Evolutionary conservation across 495 filamentous ascomycete species (phyloP), one percentile per base, ranked within the genome.

Genomic region (Bryoglossum gracile): DNA sequence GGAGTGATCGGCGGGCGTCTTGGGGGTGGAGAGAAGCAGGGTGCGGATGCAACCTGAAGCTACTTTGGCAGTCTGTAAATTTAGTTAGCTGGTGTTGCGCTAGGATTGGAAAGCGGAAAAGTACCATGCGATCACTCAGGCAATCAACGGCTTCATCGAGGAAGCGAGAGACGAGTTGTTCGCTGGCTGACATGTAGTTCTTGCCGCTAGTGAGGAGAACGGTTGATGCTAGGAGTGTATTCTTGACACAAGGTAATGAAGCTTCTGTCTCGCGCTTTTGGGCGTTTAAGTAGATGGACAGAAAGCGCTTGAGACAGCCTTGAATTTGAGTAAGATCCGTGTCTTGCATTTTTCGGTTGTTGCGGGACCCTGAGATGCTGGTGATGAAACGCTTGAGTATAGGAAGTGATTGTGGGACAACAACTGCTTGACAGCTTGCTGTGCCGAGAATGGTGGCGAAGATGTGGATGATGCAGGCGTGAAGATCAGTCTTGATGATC

Each of bases 381-480:
- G 77, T 74, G 44, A 97, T 73, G 65, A 99, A 97, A 42, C 92
- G 82, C 59, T 88, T 89, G 64, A 99, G 83, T 32, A 89, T 94
- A 0, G 92, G 88, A 2, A 99, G 74, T 4, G 89, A 81, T 64
- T 94, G 88, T 1, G 94, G 90, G 1, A 96, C 86, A 33, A 96
- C 86, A 17, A 86, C 75, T 11, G 82, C 76, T 67, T 97, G 94
- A 60, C 90, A 96, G 21, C 82, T 72, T 1, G 84, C 81, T 0
- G 88, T 95, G 11, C 84, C 84, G 4, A 99, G 82, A 40, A 96
- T 94, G 3, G 87, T 95, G 34, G 83, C 83, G 62, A 97, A 97
- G 19, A 97, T 94, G 65, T 99, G 91, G 26, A 97, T 73, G 56
- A 97, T 95, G 61, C 90, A 95, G 36, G 92, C 91, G 62, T 99